Evolutionary conservation across 202 grass and related monocot species (phyloP).

Genomic region (Zoysia matrella): DNA sequence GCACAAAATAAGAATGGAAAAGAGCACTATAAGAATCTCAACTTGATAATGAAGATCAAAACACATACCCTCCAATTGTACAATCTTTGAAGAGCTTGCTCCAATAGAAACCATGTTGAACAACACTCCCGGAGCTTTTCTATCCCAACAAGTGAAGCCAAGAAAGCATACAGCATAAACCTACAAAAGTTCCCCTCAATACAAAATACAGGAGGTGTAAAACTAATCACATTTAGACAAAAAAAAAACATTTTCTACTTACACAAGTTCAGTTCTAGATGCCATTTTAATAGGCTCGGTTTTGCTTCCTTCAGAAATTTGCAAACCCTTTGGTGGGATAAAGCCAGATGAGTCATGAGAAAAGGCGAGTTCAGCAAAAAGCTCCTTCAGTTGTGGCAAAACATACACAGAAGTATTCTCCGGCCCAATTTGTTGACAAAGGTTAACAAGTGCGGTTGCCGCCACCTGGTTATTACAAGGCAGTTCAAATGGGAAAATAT

Average conservation of each 20-base stretch:
- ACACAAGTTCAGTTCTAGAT: conserved; percentile 84
- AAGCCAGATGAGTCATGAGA: conserved; percentile 53
- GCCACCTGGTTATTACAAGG: conserved; percentile 71
- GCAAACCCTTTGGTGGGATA: conserved; percentile 54
- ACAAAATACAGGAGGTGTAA: conserved; percentile 25
- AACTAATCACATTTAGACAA: conserved; percentile 13
- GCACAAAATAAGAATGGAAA: conserved; percentile 36
- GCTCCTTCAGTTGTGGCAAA: conserved; percentile 76
- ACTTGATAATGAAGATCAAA: conserved; percentile 14
- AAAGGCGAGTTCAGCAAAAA: conserved; percentile 92
- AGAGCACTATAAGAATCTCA: conserved; percentile 1
- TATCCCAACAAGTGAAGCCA: conserved; percentile 85
- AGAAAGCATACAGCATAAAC: conserved; percentile 81
- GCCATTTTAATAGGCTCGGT: conserved; percentile 59
- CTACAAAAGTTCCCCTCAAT: conserved; percentile 54
- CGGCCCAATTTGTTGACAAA: conserved; percentile 85
- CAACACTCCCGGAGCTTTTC: conserved; percentile 85
- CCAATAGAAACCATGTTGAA: conserved; percentile 94
- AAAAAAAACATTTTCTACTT: conserved; percentile 47
- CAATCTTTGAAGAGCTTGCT: conserved; percentile 77
- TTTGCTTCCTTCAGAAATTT: conserved; percentile 56
- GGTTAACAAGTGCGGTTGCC: conserved; percentile 60
- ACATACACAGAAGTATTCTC: conserved; percentile 65
- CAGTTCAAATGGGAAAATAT: conserved; percentile 6
- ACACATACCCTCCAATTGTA: conserved; percentile 88